Conservation (phyloP, 2,329 filamentous ascomycete genomes). For the Aschersonia sp. region DNA sequence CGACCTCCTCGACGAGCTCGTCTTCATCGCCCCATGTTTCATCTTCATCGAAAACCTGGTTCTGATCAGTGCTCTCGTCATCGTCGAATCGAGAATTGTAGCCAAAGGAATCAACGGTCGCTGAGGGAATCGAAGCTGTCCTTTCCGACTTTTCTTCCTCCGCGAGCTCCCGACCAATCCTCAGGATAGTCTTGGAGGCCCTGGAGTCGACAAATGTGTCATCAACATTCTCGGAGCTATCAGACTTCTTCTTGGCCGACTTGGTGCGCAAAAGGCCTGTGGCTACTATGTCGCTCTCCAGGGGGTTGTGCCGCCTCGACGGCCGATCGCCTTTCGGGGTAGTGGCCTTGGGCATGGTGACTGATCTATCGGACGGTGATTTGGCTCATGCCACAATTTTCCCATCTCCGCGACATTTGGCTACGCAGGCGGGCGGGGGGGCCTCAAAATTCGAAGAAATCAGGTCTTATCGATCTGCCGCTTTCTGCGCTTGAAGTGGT, state of each 20-base stretch:
- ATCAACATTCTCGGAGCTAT: slow-evolving; percentile 44
- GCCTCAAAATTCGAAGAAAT: slow-evolving; percentile 17
- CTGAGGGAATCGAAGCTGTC: slow-evolving; percentile 22
- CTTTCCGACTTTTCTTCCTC: slow-evolving; percentile 52
- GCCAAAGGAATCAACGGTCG: slow-evolving; percentile 46
- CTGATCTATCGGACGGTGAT: neutral
- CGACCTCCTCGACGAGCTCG: slow-evolving; percentile 54
- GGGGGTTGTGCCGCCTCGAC: slow-evolving; percentile 69
- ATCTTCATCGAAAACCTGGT: slow-evolving; percentile 36
- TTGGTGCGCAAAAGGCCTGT: slow-evolving; percentile 59
- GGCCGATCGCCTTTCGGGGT: slow-evolving; percentile 41
- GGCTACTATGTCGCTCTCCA: slow-evolving; percentile 73
- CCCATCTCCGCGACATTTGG: no score
- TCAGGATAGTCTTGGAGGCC: slow-evolving; percentile 75
- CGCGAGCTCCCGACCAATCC: slow-evolving; percentile 75
- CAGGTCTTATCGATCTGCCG: slow-evolving; percentile 25
- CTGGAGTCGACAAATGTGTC: slow-evolving; percentile 74
- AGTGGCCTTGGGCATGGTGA: slow-evolving; percentile 65
- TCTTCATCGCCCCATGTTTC: slow-evolving; percentile 71
- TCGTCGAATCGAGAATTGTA: slow-evolving; percentile 63
- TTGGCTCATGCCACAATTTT: neutral
- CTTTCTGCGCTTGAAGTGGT: slow-evolving; percentile 17
- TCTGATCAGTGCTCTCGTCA: slow-evolving; percentile 30
- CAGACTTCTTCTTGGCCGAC: slow-evolving; percentile 55
- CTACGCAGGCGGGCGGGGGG: slow-evolving; percentile 5